Evolutionary conservation across 2,329 filamentous ascomycete species (phyloP), one percentile per base, ranked within the genome.

Genomic region (Aspergillus persii): DNA sequence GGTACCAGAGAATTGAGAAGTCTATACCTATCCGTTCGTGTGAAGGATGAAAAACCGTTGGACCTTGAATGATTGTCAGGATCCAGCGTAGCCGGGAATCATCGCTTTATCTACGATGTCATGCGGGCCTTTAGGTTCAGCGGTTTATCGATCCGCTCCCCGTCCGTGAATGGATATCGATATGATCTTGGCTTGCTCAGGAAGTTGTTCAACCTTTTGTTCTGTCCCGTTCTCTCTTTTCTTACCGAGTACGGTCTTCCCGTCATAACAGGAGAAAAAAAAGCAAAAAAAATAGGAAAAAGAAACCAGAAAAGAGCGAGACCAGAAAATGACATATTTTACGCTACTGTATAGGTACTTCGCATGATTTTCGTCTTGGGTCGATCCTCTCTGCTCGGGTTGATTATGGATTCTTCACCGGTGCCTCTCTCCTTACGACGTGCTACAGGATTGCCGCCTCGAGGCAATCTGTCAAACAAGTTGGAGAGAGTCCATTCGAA

Each of bases 91-190:
- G 53, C 56, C 50, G 57, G 46, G 58, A 61, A 53, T 56, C 59
- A 26, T 61, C 56, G 47, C 54, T 59, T 57, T 58, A 60, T 61
- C 62, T 64, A 59, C 61, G 58, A 69, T 71, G 67, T 72, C 70
- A 72, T 73, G 68, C 63, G 70, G 62, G 56, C 66, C 47, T 66
- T 71, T 71, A 72, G 63, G 69, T 71, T 74, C 66, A 68, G 69
- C 69, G 69, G 66, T 72, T 67, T 63, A 64, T 71, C 66, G 67
- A 72, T 69, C 70, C 69, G 69, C 61, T 71, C 61, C 68, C 64
- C 60, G 61, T 66, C 63, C 64, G 60, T 63, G 63, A 63, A 59
- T 62, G 58, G 65, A 62, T 62, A 67, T 53, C 6, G 15, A 41
- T 41, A 41, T 47, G 44, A 58, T 55, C 58, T 56, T 63, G 56